These are phyloP conservation scores for Stemphylium lycopersici DNA, from an alignment of 2,329 filamentous ascomycete species.

Conservation along the genomic window DNA sequence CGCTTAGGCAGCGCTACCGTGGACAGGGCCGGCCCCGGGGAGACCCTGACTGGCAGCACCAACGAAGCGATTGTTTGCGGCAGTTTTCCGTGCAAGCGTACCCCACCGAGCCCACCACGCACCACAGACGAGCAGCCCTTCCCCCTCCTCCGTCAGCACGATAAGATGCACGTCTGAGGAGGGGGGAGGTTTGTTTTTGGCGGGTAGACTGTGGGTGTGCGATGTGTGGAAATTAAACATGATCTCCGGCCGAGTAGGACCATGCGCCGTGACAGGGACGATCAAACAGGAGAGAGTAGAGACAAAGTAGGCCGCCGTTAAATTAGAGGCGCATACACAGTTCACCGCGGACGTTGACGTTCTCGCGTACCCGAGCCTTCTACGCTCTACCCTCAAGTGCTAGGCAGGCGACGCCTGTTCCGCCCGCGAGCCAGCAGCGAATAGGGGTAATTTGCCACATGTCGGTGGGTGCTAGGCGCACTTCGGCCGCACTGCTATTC, in stretches of 20 bases:
- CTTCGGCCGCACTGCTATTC: conserved; percentile 7
- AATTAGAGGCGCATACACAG: conserved; percentile 6
- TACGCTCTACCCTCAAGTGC: background rate
- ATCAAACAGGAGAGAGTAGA: conserved; percentile 26
- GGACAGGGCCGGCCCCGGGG: conserved; percentile 2
- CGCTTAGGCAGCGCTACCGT: conserved; percentile 17
- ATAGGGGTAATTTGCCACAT: conserved; percentile 20
- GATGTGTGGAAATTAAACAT: conserved; percentile 10
- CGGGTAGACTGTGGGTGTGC: background rate
- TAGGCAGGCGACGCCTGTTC: conserved; percentile 4
- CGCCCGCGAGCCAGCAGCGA: conserved; percentile 6
- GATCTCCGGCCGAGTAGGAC: background rate
- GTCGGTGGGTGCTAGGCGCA: conserved; percentile 3
- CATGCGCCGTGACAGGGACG: conserved; percentile 12
- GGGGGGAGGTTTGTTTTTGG: background rate
- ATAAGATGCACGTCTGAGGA: background rate
- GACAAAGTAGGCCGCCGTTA: background rate
- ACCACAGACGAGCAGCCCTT: too few relatives aligned
- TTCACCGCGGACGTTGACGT: conserved; percentile 14
- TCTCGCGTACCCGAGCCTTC: background rate
- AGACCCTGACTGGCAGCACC: conserved; percentile 14
- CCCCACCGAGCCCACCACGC: conserved; percentile 8
- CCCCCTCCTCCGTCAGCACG: conserved; percentile 2
- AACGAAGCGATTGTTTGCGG: background rate
- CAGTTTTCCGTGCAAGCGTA: conserved; percentile 6